phyloP scores from a whole-genome alignment of 257 asterid genomes.

The Phtheirospermum japonicum region DNA sequence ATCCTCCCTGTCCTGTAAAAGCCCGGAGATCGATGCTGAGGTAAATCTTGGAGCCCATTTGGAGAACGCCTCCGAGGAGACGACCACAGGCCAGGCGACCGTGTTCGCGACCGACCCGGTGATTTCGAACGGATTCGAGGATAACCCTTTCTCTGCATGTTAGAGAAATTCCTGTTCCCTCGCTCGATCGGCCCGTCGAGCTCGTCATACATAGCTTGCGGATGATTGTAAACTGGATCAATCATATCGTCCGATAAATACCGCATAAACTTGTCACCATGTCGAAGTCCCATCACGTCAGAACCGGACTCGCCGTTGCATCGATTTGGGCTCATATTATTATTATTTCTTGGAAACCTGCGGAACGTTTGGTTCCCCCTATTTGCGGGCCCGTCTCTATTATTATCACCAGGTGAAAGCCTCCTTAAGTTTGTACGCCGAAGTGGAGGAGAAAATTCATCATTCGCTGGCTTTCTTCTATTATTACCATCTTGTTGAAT shows the following conservation, averaged over 20 bases:
- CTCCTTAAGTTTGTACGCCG: conserved; percentile 51
- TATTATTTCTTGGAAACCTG: conserved; percentile 48
- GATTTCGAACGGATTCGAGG: conserved; percentile 62
- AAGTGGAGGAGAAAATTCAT: conserved; percentile 42
- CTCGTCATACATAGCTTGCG: conserved; percentile 52
- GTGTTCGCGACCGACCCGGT: conserved; percentile 58
- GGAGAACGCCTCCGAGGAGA: conserved; percentile 74
- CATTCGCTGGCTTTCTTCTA: conserved; percentile 51
- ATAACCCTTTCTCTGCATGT: conserved; percentile 59
- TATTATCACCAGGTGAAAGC: conserved; percentile 48
- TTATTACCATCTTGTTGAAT: conserved; percentile 39
- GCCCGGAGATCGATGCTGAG: conserved; percentile 58
- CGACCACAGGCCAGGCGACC: conserved; percentile 74
- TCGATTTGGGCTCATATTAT: conserved; percentile 42
- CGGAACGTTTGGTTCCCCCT: conserved; percentile 46
- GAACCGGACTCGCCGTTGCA: conserved; percentile 15
- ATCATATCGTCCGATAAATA: conserved; percentile 47
- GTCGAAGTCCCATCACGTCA: too few species aligned
- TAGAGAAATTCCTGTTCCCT: conserved; percentile 51
- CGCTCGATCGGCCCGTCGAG: conserved; percentile 45
- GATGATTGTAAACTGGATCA: conserved; percentile 42
- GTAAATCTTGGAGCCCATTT: conserved; percentile 43
- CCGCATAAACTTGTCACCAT: conserved; percentile 46
- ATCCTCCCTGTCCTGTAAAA: conserved; percentile 59
- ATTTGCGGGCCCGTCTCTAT: conserved; percentile 43